phyloP scores from a whole-genome alignment of 176 grass and related monocot species.

The Aegilops speltoides region DNA sequence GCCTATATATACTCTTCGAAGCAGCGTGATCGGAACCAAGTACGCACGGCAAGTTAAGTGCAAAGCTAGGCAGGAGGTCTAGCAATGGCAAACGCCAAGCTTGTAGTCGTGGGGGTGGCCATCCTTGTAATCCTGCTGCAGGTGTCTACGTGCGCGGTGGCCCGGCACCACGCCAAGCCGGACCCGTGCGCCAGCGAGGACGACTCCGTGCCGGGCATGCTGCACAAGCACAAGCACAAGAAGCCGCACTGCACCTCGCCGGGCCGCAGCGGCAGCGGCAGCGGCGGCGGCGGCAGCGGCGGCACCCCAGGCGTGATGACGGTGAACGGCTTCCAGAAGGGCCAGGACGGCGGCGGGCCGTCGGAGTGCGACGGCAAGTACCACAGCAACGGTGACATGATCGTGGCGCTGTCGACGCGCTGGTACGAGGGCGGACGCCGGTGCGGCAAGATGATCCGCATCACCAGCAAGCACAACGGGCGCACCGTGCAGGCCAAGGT shows the following conservation, averaged over 20 bases:
- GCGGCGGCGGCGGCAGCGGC: not conserved
- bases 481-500: constrained; percentile 25
- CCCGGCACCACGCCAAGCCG: not conserved
- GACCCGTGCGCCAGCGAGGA: not conserved
- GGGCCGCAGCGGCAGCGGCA: not conserved
- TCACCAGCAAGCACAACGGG: not conserved
- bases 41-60: not conserved
- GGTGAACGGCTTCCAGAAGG: constrained; percentile 31
- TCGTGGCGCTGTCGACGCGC: constrained; percentile 38
- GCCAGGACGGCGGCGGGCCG: constrained; percentile 22
- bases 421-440: constrained; percentile 23
- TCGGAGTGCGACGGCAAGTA: constrained; percentile 32
- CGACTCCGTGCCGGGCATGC: not conserved
- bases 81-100: constrained; percentile 7
- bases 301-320: constrained; percentile 32
- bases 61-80: not conserved
- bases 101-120: not conserved
- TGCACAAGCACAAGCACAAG: not conserved
- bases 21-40: not conserved
- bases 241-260: not conserved
- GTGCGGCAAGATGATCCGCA: constrained; percentile 37
- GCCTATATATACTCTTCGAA: not conserved
- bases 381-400: constrained; percentile 37
- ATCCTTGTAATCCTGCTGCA: not conserved
- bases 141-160: not conserved